Conservation (phyloP, 306 rosid species). For the Carpinus viminea region DNA sequence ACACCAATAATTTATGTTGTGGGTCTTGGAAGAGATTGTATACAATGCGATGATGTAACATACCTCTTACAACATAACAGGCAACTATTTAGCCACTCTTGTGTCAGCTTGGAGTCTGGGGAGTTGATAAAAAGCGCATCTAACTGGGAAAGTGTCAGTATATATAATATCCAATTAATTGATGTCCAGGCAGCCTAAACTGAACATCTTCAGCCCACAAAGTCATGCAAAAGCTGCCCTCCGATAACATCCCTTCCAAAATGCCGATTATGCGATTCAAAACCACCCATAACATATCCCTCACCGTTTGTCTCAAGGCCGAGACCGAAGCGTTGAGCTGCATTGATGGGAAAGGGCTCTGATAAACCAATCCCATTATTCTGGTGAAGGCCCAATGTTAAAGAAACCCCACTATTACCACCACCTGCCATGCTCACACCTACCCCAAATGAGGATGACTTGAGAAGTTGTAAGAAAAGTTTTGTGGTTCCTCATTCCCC, state of each 20-base stretch:
- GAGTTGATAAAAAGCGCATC: constrained; percentile 28
- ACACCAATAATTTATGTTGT: constrained; percentile 29
- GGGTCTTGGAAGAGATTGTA: constrained; percentile 10
- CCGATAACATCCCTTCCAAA: constrained; percentile 69
- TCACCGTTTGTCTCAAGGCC: constrained; percentile 49
- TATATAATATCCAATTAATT: constrained; percentile 26
- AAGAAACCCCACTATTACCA: constrained; percentile 58
- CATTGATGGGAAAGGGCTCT: constrained; percentile 68
- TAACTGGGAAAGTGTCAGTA: constrained; percentile 36
- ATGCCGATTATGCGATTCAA: constrained; percentile 70
- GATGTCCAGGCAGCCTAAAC: constrained; percentile 24
- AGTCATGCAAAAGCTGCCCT: constrained; percentile 80
- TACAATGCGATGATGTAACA: constrained; percentile 11
- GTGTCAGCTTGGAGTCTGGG: constrained; percentile 19
- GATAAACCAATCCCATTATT: constrained; percentile 64
- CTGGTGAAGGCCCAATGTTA: constrained; percentile 90
- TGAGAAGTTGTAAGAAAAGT: constrained; percentile 46
- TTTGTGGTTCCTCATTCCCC: constrained; percentile 39
- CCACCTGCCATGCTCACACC: constrained; percentile 51
- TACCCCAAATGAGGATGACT: constrained; percentile 46
- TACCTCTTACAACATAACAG: constrained; percentile 22
- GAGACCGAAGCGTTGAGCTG: constrained; percentile 65
- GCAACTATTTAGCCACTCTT: constrained; percentile 21
- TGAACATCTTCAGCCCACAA: constrained; percentile 52
- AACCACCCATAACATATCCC: constrained; percentile 62